Evolutionary conservation across 2,329 filamentous ascomycete genomes (phyloP).

Genomic region (Penicillium frequentans): DNA sequence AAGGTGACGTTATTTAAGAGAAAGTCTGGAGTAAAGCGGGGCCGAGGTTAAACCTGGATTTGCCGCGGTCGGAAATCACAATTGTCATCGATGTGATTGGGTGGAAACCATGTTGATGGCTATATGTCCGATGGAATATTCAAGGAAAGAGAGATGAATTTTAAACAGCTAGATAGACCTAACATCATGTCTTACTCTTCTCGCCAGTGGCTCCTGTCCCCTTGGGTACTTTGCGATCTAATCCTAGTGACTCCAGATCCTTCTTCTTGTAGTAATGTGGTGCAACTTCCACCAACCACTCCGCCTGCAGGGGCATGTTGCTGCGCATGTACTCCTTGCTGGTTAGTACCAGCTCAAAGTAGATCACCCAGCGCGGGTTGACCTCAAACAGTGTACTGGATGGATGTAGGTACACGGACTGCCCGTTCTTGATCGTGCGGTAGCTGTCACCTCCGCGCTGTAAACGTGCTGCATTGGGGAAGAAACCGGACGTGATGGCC

Average conservation of each 20-base stretch:
- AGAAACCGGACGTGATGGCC: slow-evolving; percentile 87
- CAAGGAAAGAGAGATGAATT: too few relatives aligned
- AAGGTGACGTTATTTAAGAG: slow-evolving; percentile 16
- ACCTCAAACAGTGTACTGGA: slow-evolving; percentile 76
- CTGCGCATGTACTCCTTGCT: slow-evolving; percentile 94
- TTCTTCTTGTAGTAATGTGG: slow-evolving; percentile 94
- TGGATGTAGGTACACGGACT: slow-evolving; percentile 89
- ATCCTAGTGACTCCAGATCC: slow-evolving; percentile 77
- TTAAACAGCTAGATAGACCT: background rate
- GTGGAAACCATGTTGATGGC: background rate
- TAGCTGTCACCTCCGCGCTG: slow-evolving; percentile 85
- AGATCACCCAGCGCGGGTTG: slow-evolving; percentile 84
- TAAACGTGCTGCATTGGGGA: slow-evolving; percentile 84
- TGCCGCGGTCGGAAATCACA: slow-evolving; percentile 3
- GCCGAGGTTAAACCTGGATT: slow-evolving; percentile 13
- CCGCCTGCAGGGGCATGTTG: slow-evolving; percentile 78
- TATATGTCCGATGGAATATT: background rate
- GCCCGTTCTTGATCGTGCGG: slow-evolving; percentile 85
- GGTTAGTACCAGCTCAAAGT: slow-evolving; percentile 83
- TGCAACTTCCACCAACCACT: slow-evolving; percentile 85
- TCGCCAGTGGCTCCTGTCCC: slow-evolving; percentile 47
- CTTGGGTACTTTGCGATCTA: slow-evolving; percentile 73
- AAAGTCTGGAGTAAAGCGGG: slow-evolving; percentile 19
- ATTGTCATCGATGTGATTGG: background rate
- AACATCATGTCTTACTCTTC: slow-evolving; percentile 35